phyloP scores from a whole-genome alignment of 2,329 filamentous ascomycete species.

The Botrytis byssoidea region DNA sequence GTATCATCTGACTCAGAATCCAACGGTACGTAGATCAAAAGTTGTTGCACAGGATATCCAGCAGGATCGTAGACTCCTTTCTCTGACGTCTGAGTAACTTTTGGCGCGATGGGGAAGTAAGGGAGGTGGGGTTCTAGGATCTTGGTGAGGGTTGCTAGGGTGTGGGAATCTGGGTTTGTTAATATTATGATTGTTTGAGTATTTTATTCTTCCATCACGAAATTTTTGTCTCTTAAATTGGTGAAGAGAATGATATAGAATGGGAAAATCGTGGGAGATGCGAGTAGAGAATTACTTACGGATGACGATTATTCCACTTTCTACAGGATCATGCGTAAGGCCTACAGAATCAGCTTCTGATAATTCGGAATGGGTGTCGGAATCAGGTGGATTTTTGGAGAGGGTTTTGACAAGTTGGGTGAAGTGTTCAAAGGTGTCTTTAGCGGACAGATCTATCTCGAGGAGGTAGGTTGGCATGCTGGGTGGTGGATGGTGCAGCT shows the following conservation, averaged over 20 bases:
- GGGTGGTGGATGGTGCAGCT: background rate
- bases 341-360: background rate
- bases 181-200: background rate
- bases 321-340: background rate
- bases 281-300: background rate
- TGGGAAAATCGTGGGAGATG: no score
- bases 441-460: background rate
- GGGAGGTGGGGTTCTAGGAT: background rate
- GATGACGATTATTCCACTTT: background rate
- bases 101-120: background rate
- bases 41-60: background rate
- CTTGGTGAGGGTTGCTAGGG: background rate
- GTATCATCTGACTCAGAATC: background rate
- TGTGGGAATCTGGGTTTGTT: background rate
- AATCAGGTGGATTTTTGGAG: background rate
- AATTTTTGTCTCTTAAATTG: fast-evolving
- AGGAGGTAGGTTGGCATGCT: background rate
- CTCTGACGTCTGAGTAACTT: background rate
- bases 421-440: background rate
- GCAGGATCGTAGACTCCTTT: background rate
- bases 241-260: background rate
- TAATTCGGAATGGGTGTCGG: background rate
- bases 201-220: background rate
- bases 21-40: background rate
- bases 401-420: background rate